Percentiles rank a stretch among this genome's conserved stretches.
These are phyloP conservation scores for Exophiala oligosperma DNA, from an alignment of 2,329 filamentous ascomycete species.

Conservation along the genomic window DNA sequence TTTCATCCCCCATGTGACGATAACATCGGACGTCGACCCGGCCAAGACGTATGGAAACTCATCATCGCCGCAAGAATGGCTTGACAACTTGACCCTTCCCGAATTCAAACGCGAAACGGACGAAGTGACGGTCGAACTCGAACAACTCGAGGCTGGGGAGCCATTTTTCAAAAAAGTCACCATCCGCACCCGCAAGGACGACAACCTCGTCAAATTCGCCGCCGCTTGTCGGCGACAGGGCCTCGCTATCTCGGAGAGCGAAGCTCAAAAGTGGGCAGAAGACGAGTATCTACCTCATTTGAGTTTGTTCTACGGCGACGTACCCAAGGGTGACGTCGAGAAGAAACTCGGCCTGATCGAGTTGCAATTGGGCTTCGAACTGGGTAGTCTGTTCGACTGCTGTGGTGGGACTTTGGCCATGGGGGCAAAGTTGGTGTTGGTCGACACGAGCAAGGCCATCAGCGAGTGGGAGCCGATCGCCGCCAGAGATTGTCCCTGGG, in stretches of 20 bases:
- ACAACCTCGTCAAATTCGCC: constrained; percentile 19
- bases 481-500: constrained; percentile 14
- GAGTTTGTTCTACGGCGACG: constrained; percentile 24
- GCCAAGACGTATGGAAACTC: constrained; percentile 6
- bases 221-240: constrained; percentile 11
- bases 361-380: constrained; percentile 20
- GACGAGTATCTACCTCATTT: constrained; percentile 20
- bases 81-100: constrained; percentile 13
- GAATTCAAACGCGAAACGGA: constrained; percentile 16
- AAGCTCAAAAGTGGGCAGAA: constrained; percentile 19
- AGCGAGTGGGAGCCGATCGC: constrained; percentile 19
- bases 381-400: constrained; percentile 24
- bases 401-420: constrained; percentile 21
- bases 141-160: constrained; percentile 19
- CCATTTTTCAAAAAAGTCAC: constrained; percentile 22
- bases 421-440: constrained; percentile 21
- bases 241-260: constrained; percentile 1
- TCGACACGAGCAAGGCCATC: constrained; percentile 17
- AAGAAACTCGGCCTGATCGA: constrained; percentile 22
- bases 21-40: constrained; percentile 19
- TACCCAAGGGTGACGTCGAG: constrained; percentile 15
- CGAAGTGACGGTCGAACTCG: constrained; percentile 18
- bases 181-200: constrained; percentile 13
- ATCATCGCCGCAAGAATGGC: constrained; percentile 17
- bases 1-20: constrained; percentile 16